Conservation (phyloP, 2,329 filamentous ascomycete species). For the Chrysoporthe deuterocubensis region DNA sequence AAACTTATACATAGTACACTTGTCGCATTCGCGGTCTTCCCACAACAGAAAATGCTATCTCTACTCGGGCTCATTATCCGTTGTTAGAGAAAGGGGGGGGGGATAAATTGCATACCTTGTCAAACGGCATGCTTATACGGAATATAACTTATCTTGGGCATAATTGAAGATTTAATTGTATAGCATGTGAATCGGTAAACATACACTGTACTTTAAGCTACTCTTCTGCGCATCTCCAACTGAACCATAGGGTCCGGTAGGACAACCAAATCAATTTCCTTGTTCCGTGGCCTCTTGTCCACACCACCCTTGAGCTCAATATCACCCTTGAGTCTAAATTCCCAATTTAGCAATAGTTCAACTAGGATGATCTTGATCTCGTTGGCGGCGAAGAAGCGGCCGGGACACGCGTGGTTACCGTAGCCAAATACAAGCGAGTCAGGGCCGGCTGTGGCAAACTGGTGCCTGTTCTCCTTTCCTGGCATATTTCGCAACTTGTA, state of each 20-base stretch:
- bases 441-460: constrained; percentile 44
- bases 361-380: constrained; percentile 43
- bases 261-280: neutral
- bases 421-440: constrained; percentile 43
- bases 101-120: no score
- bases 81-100: no score
- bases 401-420: constrained; percentile 45
- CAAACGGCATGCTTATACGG: no score
- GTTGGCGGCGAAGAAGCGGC: constrained; percentile 43
- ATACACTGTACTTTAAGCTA: neutral
- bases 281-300: constrained; percentile 6
- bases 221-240: neutral
- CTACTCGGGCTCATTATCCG: no score
- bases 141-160: no score
- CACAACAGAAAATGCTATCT: no score
- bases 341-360: constrained; percentile 35
- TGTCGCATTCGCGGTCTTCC: no score
- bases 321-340: constrained; percentile 23
- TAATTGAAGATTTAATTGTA: no score
- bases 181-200: no score
- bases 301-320: neutral
- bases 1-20: no score
- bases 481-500: neutral
- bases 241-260: neutral
- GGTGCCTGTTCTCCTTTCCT: constrained; percentile 34